Conservation (phyloP, 2,329 filamentous ascomycete genomes). For the Phialemonium atrogriseum region DNA sequence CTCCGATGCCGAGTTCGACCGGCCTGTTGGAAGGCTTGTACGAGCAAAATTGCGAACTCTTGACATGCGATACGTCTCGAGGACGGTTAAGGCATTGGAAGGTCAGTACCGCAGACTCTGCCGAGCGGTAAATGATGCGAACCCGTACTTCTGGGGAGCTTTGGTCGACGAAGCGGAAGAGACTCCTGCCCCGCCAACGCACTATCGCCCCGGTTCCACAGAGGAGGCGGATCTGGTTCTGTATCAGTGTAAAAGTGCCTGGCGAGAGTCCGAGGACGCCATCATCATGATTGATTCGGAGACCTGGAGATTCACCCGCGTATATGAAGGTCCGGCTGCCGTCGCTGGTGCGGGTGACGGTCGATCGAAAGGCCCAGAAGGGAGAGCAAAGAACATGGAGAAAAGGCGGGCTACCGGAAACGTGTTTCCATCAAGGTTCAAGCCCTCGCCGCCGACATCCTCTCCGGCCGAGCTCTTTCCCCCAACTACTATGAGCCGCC, state of each 20-base stretch:
- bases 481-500: background rate
- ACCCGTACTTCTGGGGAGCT: constrained; percentile 11
- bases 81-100: background rate
- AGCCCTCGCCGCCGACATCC: background rate
- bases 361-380: background rate
- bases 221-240: constrained; percentile 10
- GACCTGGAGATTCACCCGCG: constrained; percentile 3
- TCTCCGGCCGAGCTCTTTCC: constrained; percentile 1
- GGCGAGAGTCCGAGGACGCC: constrained; percentile 11
- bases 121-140: constrained; percentile 7
- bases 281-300: constrained; percentile 8
- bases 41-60: constrained; percentile 2
- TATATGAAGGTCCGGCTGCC: constrained; percentile 3
- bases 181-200: background rate
- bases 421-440: constrained; percentile 2
- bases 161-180: constrained; percentile 6
- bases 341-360: background rate
- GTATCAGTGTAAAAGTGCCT: constrained; percentile 7
- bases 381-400: no score
- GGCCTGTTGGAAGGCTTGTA: constrained; percentile 4
- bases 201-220: constrained; percentile 3
- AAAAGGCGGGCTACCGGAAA: background rate
- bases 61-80: background rate
- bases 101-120: constrained; percentile 10
- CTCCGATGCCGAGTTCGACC: constrained; percentile 3